phyloP scores from a whole-genome alignment of 2,329 filamentous ascomycete genomes.

The Beauveria australis region DNA sequence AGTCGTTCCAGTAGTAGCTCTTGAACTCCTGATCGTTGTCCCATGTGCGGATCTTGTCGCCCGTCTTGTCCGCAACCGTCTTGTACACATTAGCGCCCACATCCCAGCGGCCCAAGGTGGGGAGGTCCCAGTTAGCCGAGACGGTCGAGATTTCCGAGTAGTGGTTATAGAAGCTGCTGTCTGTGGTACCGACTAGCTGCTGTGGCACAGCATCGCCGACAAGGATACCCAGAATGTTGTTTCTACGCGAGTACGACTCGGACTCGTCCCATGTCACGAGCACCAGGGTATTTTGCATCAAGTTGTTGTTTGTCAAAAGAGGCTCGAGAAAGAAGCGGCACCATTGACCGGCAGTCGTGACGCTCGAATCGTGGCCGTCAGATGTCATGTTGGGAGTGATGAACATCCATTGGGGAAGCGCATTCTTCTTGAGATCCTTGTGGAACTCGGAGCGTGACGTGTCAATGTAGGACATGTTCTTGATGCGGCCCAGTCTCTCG shows the following conservation, averaged over 20 bases:
- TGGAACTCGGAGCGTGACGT: slow-evolving; percentile 49
- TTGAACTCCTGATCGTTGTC: slow-evolving; percentile 24
- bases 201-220: slow-evolving; percentile 64
- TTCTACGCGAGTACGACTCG: slow-evolving; percentile 56
- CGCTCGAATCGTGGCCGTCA: slow-evolving; percentile 68
- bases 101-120: slow-evolving; percentile 63
- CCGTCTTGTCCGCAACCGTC: slow-evolving; percentile 51
- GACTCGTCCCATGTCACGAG: slow-evolving; percentile 76
- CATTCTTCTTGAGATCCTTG: slow-evolving; percentile 53
- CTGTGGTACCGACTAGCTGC: slow-evolving; percentile 55
- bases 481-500: slow-evolving; percentile 58
- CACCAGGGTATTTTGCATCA: slow-evolving; percentile 69
- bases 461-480: slow-evolving; percentile 50
- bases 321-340: slow-evolving; percentile 60
- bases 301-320: slow-evolving; percentile 59
- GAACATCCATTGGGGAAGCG: slow-evolving; percentile 64
- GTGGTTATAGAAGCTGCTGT: slow-evolving; percentile 64
- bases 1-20: slow-evolving; percentile 42
- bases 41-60: slow-evolving; percentile 40
- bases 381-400: slow-evolving; percentile 68
- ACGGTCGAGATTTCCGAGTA: slow-evolving; percentile 60
- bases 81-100: slow-evolving; percentile 62
- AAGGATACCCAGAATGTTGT: slow-evolving; percentile 62
- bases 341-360: slow-evolving; percentile 63
- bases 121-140: slow-evolving; percentile 60